phyloP scores from a whole-genome alignment of 352 stramenopile species.

The Pythium scleroteichum region DNA sequence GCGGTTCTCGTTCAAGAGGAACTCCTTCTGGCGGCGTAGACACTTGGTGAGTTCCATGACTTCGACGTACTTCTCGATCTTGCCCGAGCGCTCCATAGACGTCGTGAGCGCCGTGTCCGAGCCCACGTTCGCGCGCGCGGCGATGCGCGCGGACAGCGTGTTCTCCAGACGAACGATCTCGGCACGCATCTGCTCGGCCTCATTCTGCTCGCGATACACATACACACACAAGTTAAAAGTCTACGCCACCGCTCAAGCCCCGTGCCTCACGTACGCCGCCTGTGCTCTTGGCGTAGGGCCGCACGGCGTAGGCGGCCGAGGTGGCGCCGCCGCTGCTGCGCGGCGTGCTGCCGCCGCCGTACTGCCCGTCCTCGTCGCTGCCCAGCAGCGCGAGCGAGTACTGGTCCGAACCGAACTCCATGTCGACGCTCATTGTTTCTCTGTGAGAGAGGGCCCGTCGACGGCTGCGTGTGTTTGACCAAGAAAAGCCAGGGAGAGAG shows the following conservation, averaged over 20 bases:
- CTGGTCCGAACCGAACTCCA: constrained; percentile 31
- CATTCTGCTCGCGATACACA: constrained; percentile 36
- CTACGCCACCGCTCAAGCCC: too few relatives aligned
- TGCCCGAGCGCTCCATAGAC: constrained; percentile 73
- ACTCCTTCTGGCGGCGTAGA: constrained; percentile 83
- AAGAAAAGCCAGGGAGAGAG: constrained; percentile 20
- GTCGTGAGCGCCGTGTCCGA: constrained; percentile 61
- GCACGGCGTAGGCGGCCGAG: constrained; percentile 32
- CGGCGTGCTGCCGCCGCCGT: constrained; percentile 26
- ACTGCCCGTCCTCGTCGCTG: constrained; percentile 56
- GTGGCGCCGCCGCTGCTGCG: constrained; percentile 14
- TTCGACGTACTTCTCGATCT: constrained; percentile 88
- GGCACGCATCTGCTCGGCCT: constrained; percentile 77
- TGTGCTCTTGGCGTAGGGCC: constrained; percentile 59
- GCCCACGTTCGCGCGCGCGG: constrained; percentile 53
- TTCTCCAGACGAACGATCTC: constrained; percentile 83
- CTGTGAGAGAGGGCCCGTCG: neutral
- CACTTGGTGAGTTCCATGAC: constrained; percentile 89
- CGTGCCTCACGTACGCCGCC: constrained; percentile 54
- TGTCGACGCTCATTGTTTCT: constrained; percentile 21
- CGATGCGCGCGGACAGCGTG: constrained; percentile 68
- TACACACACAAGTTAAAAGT: neutral
- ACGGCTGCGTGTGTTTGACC: constrained; percentile 10
- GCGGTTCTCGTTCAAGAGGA: constrained; percentile 82
- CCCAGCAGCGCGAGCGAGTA: constrained; percentile 61